phyloP scores from a whole-genome alignment of 2,329 filamentous ascomycete species.

The Elsinoe australis region DNA sequence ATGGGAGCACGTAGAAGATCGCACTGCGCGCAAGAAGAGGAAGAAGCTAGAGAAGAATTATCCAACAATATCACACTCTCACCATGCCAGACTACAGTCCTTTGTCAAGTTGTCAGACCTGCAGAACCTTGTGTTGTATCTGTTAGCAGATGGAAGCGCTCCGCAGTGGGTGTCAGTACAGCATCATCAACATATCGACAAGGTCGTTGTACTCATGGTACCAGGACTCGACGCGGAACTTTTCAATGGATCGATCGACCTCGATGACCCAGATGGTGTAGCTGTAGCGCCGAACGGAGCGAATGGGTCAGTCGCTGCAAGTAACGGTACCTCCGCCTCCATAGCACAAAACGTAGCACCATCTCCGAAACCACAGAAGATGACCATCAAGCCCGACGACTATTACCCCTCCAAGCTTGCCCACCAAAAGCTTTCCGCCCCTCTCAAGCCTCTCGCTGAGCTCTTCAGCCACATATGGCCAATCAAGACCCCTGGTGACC shows the following conservation, averaged over 20 bases:
- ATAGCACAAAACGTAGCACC: neutral
- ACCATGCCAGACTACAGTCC: conserved; percentile 47
- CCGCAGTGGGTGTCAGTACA: conserved; percentile 58
- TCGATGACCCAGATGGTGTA: too few species aligned
- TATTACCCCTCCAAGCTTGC: conserved; percentile 42
- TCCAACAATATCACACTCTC: conserved; percentile 46
- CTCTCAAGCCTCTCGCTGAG: conserved; percentile 58
- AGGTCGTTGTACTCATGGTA: conserved; percentile 84
- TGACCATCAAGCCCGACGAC: conserved; percentile 40
- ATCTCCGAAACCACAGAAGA: conserved; percentile 19
- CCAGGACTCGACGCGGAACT: conserved; percentile 85
- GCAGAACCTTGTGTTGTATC: conserved; percentile 52
- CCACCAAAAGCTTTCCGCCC: conserved; percentile 34
- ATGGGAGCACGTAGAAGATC: conserved; percentile 25
- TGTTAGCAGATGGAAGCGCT: conserved; percentile 53
- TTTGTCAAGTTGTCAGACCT: conserved; percentile 52
- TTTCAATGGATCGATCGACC: conserved; percentile 58
- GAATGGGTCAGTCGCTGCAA: too few species aligned
- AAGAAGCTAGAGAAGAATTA: conserved; percentile 41
- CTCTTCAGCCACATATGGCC: conserved; percentile 90
- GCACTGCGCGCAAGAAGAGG: conserved; percentile 25
- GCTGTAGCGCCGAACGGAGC: too few species aligned
- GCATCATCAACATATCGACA: conserved; percentile 51
- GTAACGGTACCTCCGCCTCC: neutral
- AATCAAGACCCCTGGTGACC: conserved; percentile 76